A percentile compares a stretch with the other conserved stretches of the same genome.
Conservation (phyloP, 164 flowering plant species). For the Euptelea pleiosperma region DNA sequence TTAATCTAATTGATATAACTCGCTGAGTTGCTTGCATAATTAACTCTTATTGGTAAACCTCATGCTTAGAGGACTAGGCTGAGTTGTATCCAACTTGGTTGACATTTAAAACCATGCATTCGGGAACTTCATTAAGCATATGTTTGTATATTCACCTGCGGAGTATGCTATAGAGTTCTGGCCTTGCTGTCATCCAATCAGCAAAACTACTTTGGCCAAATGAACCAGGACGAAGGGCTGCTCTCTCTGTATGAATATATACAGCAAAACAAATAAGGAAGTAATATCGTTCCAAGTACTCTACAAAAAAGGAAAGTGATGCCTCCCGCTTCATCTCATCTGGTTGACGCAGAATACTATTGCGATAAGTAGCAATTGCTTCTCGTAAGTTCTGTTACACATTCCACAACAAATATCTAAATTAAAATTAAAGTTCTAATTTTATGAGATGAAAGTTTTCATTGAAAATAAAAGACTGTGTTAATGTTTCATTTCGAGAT, state of each 20-base stretch:
- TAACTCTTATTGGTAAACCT: no score
- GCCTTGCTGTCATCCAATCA: slow-evolving; percentile 91
- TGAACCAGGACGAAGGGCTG: slow-evolving; percentile 45
- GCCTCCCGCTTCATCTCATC: slow-evolving; percentile 94
- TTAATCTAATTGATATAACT: no score
- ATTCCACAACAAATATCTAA: no score
- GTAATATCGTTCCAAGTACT: slow-evolving; percentile 89
- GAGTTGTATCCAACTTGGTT: no score
- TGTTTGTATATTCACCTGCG: slow-evolving; percentile 51
- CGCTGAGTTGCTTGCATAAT: no score
- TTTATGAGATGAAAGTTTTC: background rate
- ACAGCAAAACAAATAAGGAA: slow-evolving; percentile 91
- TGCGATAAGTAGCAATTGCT: slow-evolving; percentile 84
- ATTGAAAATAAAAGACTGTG: background rate
- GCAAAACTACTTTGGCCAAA: slow-evolving; percentile 53
- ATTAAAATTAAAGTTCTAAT: background rate
- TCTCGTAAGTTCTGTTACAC: slow-evolving; percentile 76
- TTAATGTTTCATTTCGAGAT: background rate
- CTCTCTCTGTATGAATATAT: slow-evolving; percentile 73
- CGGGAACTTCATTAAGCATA: background rate
- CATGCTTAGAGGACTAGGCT: no score
- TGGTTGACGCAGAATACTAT: slow-evolving; percentile 68
- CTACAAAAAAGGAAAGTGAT: slow-evolving; percentile 77
- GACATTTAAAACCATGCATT: no score
- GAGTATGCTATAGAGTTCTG: slow-evolving; percentile 82